Base-by-base conservation (phyloP, 23 red algal genomes). In the Gracilaria gracilis region DNA sequence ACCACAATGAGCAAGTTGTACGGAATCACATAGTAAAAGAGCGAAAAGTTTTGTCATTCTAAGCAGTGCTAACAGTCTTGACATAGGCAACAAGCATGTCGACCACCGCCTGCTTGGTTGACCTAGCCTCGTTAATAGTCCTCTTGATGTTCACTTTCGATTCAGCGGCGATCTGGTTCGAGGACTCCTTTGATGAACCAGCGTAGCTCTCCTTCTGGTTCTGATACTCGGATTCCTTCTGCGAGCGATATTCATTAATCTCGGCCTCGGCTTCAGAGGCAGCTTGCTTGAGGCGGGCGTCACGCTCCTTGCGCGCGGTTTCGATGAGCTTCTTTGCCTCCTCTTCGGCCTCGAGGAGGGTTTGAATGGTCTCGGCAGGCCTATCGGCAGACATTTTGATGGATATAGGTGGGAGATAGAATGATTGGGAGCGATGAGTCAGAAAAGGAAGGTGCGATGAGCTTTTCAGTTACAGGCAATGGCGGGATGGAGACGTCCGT, bases 311-410 rank as follows among this genome's bases (percentile, higher is more conserved):
- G 25, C 93, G 84, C 25, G 93, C 93, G 67, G 64, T 36, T 40
- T 95, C 93, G 46, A 95, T 79, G 49, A 85, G 64, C 53, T 65
- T 83, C 65, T 89, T 90, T 12, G 93, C 85, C 64, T 84, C 37
- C 61, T 88, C 55, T 65, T 95, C 93, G 47, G 93, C 93, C 70
- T 90, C 93, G 23, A 89, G 85, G 19, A 95, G 79, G 55, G 93
- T 95, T 76, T 95, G 93, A 57, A 95, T 95, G n/a, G 86, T 95
- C 82, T 95, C 93, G 16, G 85, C 93, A 31, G 85, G 84, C 80
- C 90, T 95, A 24, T 88, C 93, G 62, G 92, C 73, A 51, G 72
- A 77, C 72, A 77, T 77, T 77, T 77, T 77, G 72, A 64, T 32
- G n/a, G 59, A 44, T 12, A 15, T 71, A 4, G 32, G 66, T 6